A percentile compares a stretch with the other conserved stretches of the same genome.
phyloP scores from a whole-genome alignment of 768 basidiomycete genomes.

The Cantharellus cinnabarinus region DNA sequence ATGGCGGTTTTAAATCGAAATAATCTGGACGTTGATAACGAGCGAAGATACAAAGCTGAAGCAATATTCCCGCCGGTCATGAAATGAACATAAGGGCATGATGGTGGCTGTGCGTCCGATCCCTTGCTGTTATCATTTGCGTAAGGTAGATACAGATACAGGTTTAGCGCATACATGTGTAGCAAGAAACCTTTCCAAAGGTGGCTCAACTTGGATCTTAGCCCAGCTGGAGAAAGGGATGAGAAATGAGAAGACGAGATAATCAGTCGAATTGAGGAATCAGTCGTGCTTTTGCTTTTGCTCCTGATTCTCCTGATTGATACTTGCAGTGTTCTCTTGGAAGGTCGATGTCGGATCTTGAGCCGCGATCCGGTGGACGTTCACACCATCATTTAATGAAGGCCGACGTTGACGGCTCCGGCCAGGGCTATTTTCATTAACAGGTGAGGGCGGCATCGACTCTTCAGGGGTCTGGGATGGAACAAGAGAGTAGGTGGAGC shows the following conservation, averaged over 20 bases:
- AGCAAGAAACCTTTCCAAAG: no score
- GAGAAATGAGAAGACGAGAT: no score
- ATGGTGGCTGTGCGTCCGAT: no score
- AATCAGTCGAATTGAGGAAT: not conserved
- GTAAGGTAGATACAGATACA: no score
- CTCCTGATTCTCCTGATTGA: slow-evolving; percentile 36
- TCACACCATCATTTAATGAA: slow-evolving; percentile 44
- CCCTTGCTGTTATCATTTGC: no score
- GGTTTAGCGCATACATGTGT: no score
- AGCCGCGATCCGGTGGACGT: slow-evolving; percentile 40
- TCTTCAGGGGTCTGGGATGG: not conserved
- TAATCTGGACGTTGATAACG: no score
- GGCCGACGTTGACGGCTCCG: slow-evolving; percentile 22
- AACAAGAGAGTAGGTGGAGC: not conserved
- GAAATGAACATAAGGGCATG: no score
- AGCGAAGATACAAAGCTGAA: no score
- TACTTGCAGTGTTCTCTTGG: slow-evolving; percentile 37
- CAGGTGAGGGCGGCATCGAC: not conserved
- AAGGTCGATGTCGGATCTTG: slow-evolving; percentile 40
- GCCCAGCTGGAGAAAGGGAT: no score
- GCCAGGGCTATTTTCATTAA: not conserved
- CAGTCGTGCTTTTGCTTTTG: not conserved
- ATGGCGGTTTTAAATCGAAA: not conserved
- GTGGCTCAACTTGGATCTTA: no score
- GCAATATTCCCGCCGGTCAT: no score